Evolutionary conservation across 139 green algal genomes (phyloP).

Genomic region (Diplosphaera chodatii): DNA sequence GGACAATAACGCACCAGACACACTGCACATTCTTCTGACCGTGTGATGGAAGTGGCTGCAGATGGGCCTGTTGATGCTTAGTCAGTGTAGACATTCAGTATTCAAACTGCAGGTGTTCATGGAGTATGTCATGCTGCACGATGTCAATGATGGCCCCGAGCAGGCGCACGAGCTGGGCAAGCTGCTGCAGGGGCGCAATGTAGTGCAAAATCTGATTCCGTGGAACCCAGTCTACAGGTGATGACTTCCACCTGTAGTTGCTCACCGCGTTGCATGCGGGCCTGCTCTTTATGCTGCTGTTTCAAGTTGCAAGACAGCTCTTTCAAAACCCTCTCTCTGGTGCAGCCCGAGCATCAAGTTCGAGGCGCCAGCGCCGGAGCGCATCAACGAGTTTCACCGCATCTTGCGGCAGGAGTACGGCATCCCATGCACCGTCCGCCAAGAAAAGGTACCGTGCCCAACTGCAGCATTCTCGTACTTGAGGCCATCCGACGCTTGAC

Average conservation of each 20-base stretch:
- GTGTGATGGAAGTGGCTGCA: too few relatives aligned
- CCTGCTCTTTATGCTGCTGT: too few relatives aligned
- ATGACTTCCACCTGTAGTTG: too few relatives aligned
- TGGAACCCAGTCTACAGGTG: conserved; percentile 74
- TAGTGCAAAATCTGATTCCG: conserved; percentile 88
- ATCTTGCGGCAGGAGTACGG: conserved; percentile 61
- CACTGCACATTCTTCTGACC: too few relatives aligned
- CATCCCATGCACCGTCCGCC: conserved; percentile 73
- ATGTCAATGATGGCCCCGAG: conserved; percentile 74
- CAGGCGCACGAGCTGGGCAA: conserved; percentile 70
- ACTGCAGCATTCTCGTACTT: background rate
- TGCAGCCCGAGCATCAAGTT: conserved; percentile 22
- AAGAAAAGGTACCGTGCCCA: conserved; percentile 62
- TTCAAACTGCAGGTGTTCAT: conserved; percentile 67
- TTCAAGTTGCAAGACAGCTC: too few relatives aligned
- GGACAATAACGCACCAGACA: too few relatives aligned
- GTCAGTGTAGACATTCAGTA: background rate
- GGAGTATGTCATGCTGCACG: conserved; percentile 92
- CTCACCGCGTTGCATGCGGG: too few relatives aligned
- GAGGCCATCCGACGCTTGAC: too few relatives aligned
- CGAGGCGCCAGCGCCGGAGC: conserved; percentile 35
- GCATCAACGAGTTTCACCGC: conserved; percentile 51
- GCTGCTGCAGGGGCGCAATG: conserved; percentile 50
- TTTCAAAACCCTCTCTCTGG: background rate
- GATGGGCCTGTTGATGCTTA: too few relatives aligned